Base-by-base conservation (phyloP, 2,329 filamentous ascomycete species). In the Parafenestella ontariensis region DNA sequence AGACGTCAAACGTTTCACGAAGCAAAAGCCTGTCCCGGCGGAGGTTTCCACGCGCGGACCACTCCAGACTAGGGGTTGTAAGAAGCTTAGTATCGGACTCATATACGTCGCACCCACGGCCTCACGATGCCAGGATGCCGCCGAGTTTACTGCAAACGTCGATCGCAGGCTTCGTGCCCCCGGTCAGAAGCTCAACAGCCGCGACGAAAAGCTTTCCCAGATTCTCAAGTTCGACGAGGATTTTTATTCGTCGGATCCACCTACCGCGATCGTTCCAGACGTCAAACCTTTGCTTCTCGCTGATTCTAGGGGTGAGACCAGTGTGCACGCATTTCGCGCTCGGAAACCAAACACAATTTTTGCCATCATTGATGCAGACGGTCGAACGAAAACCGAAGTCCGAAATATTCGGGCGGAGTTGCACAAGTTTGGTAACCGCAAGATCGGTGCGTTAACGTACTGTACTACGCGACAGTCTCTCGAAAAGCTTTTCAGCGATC, bases 391-490 rank as follows among this genome's bases (percentile, higher is more conserved):
- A 23, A 5, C 17, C 2, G 37, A 34, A 1, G 1, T 49, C 2
- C 37, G 15, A 5, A 34, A 42, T 21, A 18, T 49, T 13, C 24
- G 28, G 5, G 34, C 46, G 3, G 46, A 49, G 21, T 17, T 49
- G 15, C 46, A 49, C 23, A 49, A 49, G 21, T 49, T 49, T 11
- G 46, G 46, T 33, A 42, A 49, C 17, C 40, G 28, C 7, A 49
- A 49, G 18, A 10, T 42, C 21, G 46, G 46, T n/a, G 46, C 46
- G 6, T 24, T 49, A 10, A 31, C 29, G 8, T 13, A 31, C 29
- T 31, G 29, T 10, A 31, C 13, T 10, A 31, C 29, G 13, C 29
- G 29, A 11, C 8, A 31, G 29, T 31, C 29, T 11, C 29, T 31
- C 3, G 29, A 13, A 31, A 31, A 13, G 13, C 29, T 31, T 31